Evolutionary conservation across 2,329 filamentous ascomycete genomes (phyloP).

Genomic region (Xylaria hypoxylon): DNA sequence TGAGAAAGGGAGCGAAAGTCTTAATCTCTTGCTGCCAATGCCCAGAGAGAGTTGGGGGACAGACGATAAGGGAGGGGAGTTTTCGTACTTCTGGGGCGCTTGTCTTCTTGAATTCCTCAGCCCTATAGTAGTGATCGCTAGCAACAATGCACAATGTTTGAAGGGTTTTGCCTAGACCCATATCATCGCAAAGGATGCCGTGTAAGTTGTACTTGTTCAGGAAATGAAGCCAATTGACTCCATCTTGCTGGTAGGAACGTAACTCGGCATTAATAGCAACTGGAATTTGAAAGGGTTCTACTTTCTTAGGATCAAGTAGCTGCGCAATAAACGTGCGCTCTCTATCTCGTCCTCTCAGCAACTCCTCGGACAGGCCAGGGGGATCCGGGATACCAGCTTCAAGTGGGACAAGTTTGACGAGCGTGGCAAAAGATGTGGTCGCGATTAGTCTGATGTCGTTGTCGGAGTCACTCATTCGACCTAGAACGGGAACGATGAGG

Average conservation of each 20-base stretch:
- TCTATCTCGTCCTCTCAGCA: constrained; percentile 89
- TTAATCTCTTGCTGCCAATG: constrained; percentile 99
- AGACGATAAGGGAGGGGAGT: constrained; percentile 92
- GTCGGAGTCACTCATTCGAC: constrained; percentile 98
- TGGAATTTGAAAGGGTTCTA: constrained; percentile 91
- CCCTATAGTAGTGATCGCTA: constrained; percentile 93
- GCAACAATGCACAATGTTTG: constrained; percentile 98
- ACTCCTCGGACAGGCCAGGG: constrained; percentile 87
- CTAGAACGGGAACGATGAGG: constrained; percentile 95
- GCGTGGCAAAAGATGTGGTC: constrained; percentile 94
- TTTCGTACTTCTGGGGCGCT: constrained; percentile 80
- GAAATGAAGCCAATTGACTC: constrained; percentile 98
- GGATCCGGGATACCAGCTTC: constrained; percentile 98
- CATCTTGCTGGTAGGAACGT: constrained; percentile 97
- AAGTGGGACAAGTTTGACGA: constrained; percentile 96
- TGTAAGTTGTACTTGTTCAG: constrained; percentile 98
- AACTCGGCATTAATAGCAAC: constrained; percentile 97
- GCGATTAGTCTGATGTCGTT: constrained; percentile 94
- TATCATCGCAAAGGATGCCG: constrained; percentile 98
- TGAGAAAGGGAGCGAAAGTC: constrained; percentile 93
- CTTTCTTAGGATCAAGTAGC: constrained; percentile 95
- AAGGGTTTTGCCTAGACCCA: constrained; percentile 97
- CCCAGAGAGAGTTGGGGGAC: constrained; percentile 93
- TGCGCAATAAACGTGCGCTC: constrained; percentile 97
- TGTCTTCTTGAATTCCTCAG: constrained; percentile 89